A percentile compares a stretch with the other conserved stretches of the same genome.
Evolutionary conservation across 1,139 yeast genomes (phyloP).

Genomic region (Magnusiomyces clavatus): DNA sequence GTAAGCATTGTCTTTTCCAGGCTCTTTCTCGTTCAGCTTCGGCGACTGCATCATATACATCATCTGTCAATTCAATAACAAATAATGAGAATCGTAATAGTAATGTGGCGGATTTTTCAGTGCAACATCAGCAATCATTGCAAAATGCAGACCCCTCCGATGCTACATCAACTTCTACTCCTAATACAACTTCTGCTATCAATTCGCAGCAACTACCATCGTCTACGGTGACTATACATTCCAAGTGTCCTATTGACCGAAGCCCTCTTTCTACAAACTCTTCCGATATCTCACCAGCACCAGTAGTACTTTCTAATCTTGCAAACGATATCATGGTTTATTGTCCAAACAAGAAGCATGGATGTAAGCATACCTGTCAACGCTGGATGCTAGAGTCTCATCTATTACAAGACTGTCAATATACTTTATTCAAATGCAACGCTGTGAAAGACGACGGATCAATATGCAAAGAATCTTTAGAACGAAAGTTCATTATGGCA

Average conservation of each 20-base stretch:
- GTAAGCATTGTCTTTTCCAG: constrained; percentile 23
- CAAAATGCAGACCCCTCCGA: constrained; percentile 18
- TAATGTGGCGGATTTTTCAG: no score
- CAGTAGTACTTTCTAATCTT: constrained; percentile 51
- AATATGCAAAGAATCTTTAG: constrained; percentile 6
- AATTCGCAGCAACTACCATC: constrained; percentile 12
- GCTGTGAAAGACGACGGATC: constrained; percentile 13
- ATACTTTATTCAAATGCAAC: constrained; percentile 42
- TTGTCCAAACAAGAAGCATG: constrained; percentile 48
- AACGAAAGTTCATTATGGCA: constrained; percentile 6
- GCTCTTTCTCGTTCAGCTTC: constrained; percentile 41
- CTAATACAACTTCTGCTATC: constrained; percentile 8
- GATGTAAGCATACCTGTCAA: constrained; percentile 52
- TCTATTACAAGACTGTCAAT: constrained; percentile 42
- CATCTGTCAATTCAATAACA: no score
- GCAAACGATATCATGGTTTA: constrained; percentile 52
- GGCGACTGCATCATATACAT: constrained; percentile 42
- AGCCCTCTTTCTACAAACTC: constrained; percentile 33
- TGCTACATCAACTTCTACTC: constrained; percentile 1
- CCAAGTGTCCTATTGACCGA: constrained; percentile 57
- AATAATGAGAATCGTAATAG: no score
- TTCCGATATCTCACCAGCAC: constrained; percentile 52
- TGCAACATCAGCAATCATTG: constrained; percentile 27
- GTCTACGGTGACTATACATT: constrained; percentile 9
- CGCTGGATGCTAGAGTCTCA: constrained; percentile 57